Conservation (phyloP, 2,329 filamentous ascomycete species). For the Aspergillus novofumigatus region DNA sequence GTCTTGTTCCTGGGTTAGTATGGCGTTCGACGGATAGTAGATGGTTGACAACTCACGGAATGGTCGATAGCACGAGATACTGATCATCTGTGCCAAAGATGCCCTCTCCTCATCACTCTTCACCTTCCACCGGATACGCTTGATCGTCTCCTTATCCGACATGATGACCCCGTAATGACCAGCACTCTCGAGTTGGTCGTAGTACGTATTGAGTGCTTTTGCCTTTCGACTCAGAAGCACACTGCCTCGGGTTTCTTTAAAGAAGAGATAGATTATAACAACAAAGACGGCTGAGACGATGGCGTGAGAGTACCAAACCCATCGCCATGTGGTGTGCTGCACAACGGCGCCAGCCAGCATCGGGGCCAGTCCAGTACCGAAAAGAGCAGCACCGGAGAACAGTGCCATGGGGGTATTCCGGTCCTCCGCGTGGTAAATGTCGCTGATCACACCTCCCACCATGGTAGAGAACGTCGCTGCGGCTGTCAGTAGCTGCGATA, state of each 20-base stretch:
- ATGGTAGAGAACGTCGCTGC: constrained; percentile 71
- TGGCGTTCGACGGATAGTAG: not conserved
- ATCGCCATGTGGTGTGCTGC: constrained; percentile 67
- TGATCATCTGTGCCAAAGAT: constrained; percentile 65
- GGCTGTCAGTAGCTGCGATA: not conserved
- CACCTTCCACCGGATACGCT: constrained; percentile 74
- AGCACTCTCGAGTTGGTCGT: constrained; percentile 64
- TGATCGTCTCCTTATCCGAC: constrained; percentile 27
- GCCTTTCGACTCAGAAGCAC: constrained; percentile 77
- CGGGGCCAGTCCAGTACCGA: constrained; percentile 76
- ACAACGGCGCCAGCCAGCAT: constrained; percentile 67
- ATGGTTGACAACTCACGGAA: constrained; percentile 52
- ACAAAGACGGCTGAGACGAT: constrained; percentile 65
- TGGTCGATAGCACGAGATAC: constrained; percentile 69
- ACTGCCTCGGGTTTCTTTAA: constrained; percentile 76
- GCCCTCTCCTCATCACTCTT: constrained; percentile 72
- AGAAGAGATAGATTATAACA: constrained; percentile 61
- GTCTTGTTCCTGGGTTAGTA: constrained; percentile 24
- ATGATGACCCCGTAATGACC: constrained; percentile 58
- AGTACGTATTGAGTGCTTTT: constrained; percentile 69
- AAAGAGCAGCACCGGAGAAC: constrained; percentile 73
- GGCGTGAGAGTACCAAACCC: constrained; percentile 84
- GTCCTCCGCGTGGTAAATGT: constrained; percentile 73
- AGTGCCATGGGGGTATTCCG: constrained; percentile 87
- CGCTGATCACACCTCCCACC: constrained; percentile 86